Percentiles rank a stretch among this genome's conserved stretches.
These are phyloP conservation scores for Podila minutissima DNA, from an alignment of 192 early-diverging fungal genomes.

Conservation along the genomic window DNA sequence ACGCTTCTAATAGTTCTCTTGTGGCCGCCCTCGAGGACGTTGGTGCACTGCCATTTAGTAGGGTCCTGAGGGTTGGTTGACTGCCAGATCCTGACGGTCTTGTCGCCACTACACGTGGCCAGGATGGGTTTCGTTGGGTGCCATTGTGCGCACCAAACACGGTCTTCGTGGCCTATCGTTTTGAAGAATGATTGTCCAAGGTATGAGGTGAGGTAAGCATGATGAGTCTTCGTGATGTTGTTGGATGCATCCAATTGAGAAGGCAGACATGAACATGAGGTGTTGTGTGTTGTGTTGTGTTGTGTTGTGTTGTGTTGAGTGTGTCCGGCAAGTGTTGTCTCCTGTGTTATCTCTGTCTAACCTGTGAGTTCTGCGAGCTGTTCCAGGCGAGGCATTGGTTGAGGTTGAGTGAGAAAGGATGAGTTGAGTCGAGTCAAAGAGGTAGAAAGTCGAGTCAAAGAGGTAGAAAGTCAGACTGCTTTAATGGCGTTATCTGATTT, in stretches of 20 bases:
- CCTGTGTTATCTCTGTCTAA: slow-evolving; percentile 8
- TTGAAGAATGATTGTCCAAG: background rate
- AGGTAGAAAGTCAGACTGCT: no score
- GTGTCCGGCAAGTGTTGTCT: background rate
- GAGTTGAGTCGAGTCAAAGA: no score
- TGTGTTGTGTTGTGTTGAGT: background rate
- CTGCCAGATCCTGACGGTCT: slow-evolving; percentile 89
- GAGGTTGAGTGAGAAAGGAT: background rate
- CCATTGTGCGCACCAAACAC: slow-evolving; percentile 91
- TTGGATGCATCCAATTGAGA: background rate
- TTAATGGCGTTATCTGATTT: no score
- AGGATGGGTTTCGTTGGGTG: slow-evolving; percentile 77
- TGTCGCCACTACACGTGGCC: slow-evolving; percentile 89
- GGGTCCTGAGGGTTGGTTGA: slow-evolving; percentile 50
- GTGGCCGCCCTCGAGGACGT: slow-evolving; percentile 85
- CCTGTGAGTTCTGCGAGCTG: slow-evolving; percentile 71
- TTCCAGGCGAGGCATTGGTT: slow-evolving; percentile 59
- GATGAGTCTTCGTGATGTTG: background rate
- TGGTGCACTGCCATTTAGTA: slow-evolving; percentile 74
- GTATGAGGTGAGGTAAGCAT: background rate
- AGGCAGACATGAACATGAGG: background rate
- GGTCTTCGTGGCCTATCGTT: slow-evolving; percentile 78
- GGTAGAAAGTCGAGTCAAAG: no score
- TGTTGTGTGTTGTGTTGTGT: background rate
- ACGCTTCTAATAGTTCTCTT: slow-evolving; percentile 92